phyloP scores from a whole-genome alignment of 306 rosid genomes.

The Abrus precatorius region DNA sequence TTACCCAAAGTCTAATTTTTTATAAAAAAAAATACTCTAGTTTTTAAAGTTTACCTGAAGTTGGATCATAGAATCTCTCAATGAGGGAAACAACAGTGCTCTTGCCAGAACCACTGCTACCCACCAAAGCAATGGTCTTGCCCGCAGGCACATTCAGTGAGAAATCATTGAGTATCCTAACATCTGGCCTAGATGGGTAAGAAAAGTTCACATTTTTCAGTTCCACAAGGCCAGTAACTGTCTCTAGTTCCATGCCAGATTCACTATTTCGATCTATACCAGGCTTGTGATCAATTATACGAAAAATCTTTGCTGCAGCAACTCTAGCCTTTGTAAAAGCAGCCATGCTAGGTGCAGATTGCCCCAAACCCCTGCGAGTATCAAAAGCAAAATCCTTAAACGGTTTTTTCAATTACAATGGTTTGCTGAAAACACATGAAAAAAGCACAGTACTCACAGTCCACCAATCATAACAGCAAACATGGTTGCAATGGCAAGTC shows the following conservation, averaged over 20 bases:
- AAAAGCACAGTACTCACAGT: conserved; percentile 68
- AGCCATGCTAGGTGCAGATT: conserved; percentile 95
- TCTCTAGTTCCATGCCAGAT: conserved; percentile 75
- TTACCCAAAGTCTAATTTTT: too few species aligned
- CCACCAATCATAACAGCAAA: conserved; percentile 98
- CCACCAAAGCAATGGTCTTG: conserved; percentile 95
- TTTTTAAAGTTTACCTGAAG: conserved; percentile 65
- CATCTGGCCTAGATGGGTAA: conserved; percentile 94
- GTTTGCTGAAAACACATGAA: conserved; percentile 20
- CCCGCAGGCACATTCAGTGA: conserved; percentile 89
- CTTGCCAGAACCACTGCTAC: conserved; percentile 99
- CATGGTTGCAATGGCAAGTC: conserved; percentile 98
- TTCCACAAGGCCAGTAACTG: conserved; percentile 85
- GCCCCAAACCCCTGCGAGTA: conserved; percentile 82
- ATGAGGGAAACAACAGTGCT: conserved; percentile 97
- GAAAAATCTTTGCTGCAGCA: conserved; percentile 88
- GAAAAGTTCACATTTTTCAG: conserved; percentile 86
- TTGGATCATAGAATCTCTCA: conserved; percentile 95
- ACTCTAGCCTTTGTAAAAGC: conserved; percentile 95
- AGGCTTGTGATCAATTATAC: conserved; percentile 91
- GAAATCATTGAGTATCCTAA: conserved; percentile 75
- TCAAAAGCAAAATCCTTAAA: conserved; percentile 27
- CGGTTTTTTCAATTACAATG: neutral
- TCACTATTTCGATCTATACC: conserved; percentile 79
- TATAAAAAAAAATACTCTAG: neutral